Evolutionary conservation across 2,329 filamentous ascomycete species (phyloP).

Genomic region (Sporothrix dimorphospora): DNA sequence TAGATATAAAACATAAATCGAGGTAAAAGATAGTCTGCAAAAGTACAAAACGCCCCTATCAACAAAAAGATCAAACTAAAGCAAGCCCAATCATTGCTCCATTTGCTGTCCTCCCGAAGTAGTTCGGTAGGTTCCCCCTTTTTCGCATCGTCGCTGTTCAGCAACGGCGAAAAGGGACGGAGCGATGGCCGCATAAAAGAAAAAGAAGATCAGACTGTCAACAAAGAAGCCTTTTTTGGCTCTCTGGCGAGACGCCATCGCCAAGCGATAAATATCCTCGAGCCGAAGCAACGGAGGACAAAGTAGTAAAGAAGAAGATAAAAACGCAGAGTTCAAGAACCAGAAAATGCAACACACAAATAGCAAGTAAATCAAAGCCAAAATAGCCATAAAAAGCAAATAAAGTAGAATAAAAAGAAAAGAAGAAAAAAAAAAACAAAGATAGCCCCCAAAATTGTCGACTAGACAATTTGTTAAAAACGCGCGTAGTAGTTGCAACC

Average conservation of each 20-base stretch:
- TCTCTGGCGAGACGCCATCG: background rate
- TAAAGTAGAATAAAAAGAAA: background rate
- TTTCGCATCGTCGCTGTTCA: no score
- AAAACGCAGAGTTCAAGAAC: background rate
- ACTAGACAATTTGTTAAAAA: conserved; percentile 23
- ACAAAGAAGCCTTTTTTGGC: background rate
- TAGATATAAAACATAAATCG: conserved; percentile 1
- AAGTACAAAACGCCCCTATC: background rate
- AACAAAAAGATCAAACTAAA: background rate
- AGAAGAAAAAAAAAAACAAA: background rate
- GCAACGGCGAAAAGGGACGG: background rate
- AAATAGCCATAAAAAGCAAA: background rate
- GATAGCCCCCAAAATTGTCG: conserved; percentile 9
- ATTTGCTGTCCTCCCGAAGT: background rate
- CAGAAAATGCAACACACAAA: conserved; percentile 21
- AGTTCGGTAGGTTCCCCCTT: background rate
- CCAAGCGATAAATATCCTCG: background rate
- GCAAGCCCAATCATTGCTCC: background rate
- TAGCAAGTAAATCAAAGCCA: background rate
- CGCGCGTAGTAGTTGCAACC: conserved; percentile 1
- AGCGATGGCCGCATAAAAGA: background rate
- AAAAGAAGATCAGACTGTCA: background rate
- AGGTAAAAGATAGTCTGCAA: conserved; percentile 1
- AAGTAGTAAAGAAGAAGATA: background rate
- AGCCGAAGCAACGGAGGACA: background rate